Percentiles rank a stretch among this genome's conserved stretches.
Conservation (phyloP, 2,329 filamentous ascomycete genomes). For the Ampelomyces quisqualis region DNA sequence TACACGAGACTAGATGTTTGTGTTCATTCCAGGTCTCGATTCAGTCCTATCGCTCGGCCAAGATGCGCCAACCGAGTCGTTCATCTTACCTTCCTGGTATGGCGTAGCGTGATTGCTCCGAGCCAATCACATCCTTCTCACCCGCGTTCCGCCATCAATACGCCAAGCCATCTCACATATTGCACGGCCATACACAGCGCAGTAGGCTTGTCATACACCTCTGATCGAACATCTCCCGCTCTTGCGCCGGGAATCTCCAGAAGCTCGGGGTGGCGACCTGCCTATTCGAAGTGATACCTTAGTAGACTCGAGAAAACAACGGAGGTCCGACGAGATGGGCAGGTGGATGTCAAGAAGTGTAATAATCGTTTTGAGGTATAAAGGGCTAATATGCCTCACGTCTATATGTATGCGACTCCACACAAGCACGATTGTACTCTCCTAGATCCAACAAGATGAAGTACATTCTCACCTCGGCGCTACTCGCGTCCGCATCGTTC, state of each 20-base stretch:
- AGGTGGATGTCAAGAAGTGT: conserved; percentile 24
- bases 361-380: too few species aligned
- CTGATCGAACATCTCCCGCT: conserved; percentile 25
- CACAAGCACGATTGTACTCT: conserved; percentile 4
- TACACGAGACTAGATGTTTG: conserved; percentile 14
- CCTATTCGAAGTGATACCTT: conserved; percentile 20
- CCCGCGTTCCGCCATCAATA: conserved; percentile 7
- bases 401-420: neutral
- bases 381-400: conserved; percentile 7
- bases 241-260: conserved; percentile 15
- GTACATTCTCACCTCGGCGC: conserved; percentile 28
- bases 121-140: conserved; percentile 15
- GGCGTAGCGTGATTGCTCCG: conserved; percentile 13
- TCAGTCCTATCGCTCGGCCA: conserved; percentile 17
- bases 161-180: conserved; percentile 32
- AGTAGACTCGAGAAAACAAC: conserved; percentile 7
- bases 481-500: conserved; percentile 28
- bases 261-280: conserved; percentile 21
- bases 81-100: conserved; percentile 19
- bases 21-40: conserved; percentile 10
- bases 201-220: conserved; percentile 10
- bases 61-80: conserved; percentile 8
- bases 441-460: conserved; percentile 27
- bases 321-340: conserved; percentile 20
- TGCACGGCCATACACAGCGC: conserved; percentile 27